Conservation (phyloP, 257 asterid genomes). For the Fraxinus cuspidata region DNA sequence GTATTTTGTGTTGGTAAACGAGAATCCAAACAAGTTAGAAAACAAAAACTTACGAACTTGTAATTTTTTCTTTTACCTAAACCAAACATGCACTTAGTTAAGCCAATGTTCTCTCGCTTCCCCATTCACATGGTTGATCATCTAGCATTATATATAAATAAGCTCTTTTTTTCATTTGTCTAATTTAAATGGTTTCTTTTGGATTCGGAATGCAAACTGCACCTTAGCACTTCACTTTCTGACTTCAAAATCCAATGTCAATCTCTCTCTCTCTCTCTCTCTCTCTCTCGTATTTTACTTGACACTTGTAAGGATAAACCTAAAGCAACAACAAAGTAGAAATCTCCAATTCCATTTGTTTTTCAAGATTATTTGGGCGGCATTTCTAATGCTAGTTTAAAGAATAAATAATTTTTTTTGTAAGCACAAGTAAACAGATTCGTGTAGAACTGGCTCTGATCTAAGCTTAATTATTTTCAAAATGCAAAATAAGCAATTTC, state of each 20-base stretch:
- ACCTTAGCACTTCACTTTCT: slow-evolving; percentile 13
- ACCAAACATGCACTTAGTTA: no score
- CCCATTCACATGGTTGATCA: no score
- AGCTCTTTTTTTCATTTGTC: no score
- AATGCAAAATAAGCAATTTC: slow-evolving; percentile 15
- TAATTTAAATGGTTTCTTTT: no score
- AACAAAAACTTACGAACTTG: no score
- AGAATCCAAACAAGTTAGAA: no score
- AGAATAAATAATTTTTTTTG: background rate
- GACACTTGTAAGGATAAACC: background rate
- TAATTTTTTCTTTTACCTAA: no score
- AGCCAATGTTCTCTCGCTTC: no score
- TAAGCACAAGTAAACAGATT: background rate
- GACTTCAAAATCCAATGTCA: background rate
- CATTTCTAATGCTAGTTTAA: background rate
- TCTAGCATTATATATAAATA: no score
- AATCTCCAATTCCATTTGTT: background rate
- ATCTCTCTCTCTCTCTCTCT: no score
- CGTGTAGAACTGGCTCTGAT: slow-evolving; percentile 9
- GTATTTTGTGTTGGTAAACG: no score
- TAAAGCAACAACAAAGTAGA: background rate
- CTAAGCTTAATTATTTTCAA: slow-evolving; percentile 22
- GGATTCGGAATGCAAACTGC: background rate
- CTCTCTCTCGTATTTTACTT: no score
- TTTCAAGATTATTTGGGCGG: background rate